A percentile compares a stretch with the other conserved stretches of the same genome.
Conservation (phyloP, 192 early-diverging fungal species). For the Backusella luteola region DNA sequence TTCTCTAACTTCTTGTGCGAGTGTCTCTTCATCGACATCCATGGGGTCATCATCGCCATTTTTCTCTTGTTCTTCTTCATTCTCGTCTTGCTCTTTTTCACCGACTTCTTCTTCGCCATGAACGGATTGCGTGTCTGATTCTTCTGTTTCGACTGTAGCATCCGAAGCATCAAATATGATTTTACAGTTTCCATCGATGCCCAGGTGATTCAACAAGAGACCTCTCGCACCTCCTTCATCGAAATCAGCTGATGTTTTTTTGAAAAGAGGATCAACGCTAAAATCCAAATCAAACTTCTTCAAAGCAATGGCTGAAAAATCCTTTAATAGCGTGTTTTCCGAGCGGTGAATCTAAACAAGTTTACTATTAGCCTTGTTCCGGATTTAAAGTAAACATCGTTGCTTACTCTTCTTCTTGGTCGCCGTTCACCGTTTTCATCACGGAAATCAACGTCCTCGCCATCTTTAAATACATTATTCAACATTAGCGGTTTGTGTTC, state of each 20-base stretch:
- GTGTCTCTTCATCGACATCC: slow-evolving; percentile 25
- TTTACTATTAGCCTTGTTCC: neutral
- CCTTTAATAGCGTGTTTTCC: slow-evolving; percentile 79
- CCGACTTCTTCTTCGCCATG: slow-evolving; percentile 14
- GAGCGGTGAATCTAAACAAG: slow-evolving; percentile 38
- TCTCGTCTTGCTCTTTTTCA: slow-evolving; percentile 1
- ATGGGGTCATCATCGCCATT: slow-evolving; percentile 3
- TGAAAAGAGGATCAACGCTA: slow-evolving; percentile 91
- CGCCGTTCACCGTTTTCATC: slow-evolving; percentile 53
- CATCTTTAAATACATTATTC: neutral
- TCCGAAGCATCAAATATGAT: slow-evolving; percentile 96
- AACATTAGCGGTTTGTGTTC: neutral
- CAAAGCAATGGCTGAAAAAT: slow-evolving; percentile 71
- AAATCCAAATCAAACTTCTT: slow-evolving; percentile 94
- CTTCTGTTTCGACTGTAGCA: slow-evolving; percentile 48
- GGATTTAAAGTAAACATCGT: too few relatives aligned
- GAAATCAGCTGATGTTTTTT: slow-evolving; percentile 98
- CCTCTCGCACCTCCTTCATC: slow-evolving; percentile 96
- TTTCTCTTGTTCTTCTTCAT: slow-evolving; percentile 14
- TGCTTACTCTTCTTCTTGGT: slow-evolving; percentile 39
- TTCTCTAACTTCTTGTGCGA: neutral
- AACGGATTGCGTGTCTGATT: neutral
- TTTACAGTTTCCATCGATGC: slow-evolving; percentile 75
- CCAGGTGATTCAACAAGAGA: slow-evolving; percentile 85
- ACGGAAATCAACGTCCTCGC: slow-evolving; percentile 35